Conservation (phyloP, 768 basidiomycete genomes). For the Guyanaporus albipodus region DNA sequence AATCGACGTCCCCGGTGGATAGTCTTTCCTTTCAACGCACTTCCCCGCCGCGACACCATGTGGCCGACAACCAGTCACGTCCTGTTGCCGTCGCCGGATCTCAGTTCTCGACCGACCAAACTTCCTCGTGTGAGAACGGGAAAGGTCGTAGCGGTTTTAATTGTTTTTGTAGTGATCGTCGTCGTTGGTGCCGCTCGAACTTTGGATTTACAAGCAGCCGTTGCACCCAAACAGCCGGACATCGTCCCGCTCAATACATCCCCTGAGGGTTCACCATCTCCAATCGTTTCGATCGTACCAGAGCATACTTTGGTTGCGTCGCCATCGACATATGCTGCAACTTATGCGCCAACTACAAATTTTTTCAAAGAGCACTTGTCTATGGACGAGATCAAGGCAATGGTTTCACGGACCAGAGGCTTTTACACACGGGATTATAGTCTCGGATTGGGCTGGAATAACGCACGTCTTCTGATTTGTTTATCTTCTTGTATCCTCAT, state of each 20-base stretch:
- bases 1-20: conserved; percentile 14
- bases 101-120: conserved; percentile 4
- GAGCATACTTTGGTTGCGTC: background rate
- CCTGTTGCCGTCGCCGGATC: conserved; percentile 9
- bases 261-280: background rate
- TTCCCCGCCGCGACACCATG: conserved; percentile 4
- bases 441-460: conserved; percentile 46
- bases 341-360: background rate
- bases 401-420: conserved; percentile 37
- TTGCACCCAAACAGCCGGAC: conserved; percentile 5
- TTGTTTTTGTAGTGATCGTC: conserved; percentile 5
- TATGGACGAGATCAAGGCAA: conserved; percentile 29
- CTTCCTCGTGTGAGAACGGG: conserved; percentile 2
- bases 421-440: conserved; percentile 42
- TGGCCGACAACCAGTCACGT: conserved; percentile 14
- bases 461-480: conserved; percentile 23
- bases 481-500: background rate
- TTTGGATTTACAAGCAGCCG: conserved; percentile 8
- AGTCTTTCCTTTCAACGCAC: background rate
- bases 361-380: conserved; percentile 18
- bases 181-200: conserved; percentile 8
- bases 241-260: background rate
- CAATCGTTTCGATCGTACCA: background rate
- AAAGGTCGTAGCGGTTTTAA: conserved; percentile 4
- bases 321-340: background rate